These are phyloP conservation scores for Conidiobolus incongruus DNA, from an alignment of 371 early-diverging fungal species.

Conservation along the genomic window DNA sequence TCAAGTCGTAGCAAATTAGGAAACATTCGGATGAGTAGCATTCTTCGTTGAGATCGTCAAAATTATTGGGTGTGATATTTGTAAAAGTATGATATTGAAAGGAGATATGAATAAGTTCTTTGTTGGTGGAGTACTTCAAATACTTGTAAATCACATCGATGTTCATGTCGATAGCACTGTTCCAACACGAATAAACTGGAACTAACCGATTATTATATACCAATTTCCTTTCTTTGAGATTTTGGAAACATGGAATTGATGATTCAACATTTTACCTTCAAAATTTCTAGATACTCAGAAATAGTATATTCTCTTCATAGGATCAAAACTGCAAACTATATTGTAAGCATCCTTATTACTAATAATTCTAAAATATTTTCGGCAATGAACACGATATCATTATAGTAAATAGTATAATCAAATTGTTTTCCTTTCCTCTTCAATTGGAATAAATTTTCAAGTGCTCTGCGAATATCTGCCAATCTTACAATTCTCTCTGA, in stretches of 20 bases:
- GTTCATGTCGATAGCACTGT: conserved; percentile 9
- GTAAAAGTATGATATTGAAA: not conserved
- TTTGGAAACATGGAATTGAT: conserved; percentile 10
- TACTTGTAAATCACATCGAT: conserved; percentile 6
- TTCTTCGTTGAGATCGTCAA: too few species aligned
- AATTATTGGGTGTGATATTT: too few species aligned
- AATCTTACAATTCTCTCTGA: too few species aligned
- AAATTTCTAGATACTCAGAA: conserved; percentile 11
- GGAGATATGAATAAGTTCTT: not conserved
- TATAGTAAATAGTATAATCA: conserved; percentile 9
- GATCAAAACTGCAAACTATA: conserved; percentile 11
- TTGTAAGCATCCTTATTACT: conserved; percentile 9
- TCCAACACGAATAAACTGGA: conserved; percentile 14
- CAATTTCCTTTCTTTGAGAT: conserved; percentile 5
- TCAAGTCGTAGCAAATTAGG: not conserved
- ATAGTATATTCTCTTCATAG: conserved; percentile 11
- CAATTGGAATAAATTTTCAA: conserved; percentile 5
- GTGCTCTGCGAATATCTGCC: conserved; percentile 6
- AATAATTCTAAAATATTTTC: conserved; percentile 7
- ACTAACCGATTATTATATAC: conserved; percentile 4
- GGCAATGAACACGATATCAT: conserved; percentile 9
- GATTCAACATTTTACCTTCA: conserved; percentile 8
- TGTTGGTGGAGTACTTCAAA: too few species aligned
- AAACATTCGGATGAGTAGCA: not conserved
- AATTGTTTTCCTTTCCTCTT: not conserved